Conservation (phyloP, 2,329 filamentous ascomycete species). For the Aspergillus uvarum region DNA sequence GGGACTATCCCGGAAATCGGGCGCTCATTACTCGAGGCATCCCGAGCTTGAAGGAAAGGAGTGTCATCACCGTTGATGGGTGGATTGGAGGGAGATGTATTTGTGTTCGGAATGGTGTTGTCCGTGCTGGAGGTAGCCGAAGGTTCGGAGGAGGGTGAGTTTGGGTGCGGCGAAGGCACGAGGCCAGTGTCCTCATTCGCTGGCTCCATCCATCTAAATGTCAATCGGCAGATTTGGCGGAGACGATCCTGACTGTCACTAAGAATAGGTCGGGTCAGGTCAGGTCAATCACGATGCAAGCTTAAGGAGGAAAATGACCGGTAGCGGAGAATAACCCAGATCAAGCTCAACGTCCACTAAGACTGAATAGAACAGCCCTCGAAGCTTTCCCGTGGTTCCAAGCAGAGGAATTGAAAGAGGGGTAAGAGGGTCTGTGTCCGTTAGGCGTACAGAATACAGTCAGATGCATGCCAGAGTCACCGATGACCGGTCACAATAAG, state of each 20-base stretch:
- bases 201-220: conserved; percentile 45
- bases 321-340: conserved; percentile 12
- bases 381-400: conserved; percentile 8
- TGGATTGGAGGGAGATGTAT: conserved; percentile 11
- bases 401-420: not conserved
- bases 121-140: conserved; percentile 11
- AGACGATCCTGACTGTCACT: conserved; percentile 13
- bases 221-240: conserved; percentile 9
- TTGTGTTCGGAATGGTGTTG: conserved; percentile 11
- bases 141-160: conserved; percentile 21
- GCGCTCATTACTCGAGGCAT: conserved; percentile 23
- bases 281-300: conserved; percentile 17
- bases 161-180: conserved; percentile 30
- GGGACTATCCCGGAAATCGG: conserved; percentile 39
- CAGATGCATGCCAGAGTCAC: not conserved
- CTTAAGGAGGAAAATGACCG: conserved; percentile 10
- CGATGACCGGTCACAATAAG: not conserved
- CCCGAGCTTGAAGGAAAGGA: conserved; percentile 14
- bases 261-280: conserved; percentile 14
- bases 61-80: conserved; percentile 15
- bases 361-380: conserved; percentile 5
- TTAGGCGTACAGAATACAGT: not conserved
- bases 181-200: conserved; percentile 39
- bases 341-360: conserved; percentile 2
- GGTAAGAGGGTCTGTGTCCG: conserved; percentile 2